Evolutionary conservation across 2,329 filamentous ascomycete genomes (phyloP).

Genomic region (Penicillium sclerotiorum): DNA sequence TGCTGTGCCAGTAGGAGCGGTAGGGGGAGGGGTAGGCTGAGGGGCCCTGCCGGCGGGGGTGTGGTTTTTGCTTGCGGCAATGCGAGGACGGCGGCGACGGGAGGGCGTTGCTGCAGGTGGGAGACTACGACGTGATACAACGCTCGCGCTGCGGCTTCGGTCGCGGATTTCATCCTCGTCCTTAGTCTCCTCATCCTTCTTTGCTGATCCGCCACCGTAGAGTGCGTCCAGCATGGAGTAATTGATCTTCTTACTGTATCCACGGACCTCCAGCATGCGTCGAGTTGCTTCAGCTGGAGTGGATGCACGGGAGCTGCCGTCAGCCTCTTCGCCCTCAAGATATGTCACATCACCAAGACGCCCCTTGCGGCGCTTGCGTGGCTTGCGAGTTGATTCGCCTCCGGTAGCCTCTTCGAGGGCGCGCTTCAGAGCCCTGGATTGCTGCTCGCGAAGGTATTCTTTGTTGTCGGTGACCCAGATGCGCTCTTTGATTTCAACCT

Average conservation of each 20-base stretch:
- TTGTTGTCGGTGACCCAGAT: conserved; percentile 96
- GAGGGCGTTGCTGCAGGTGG: conserved; percentile 9
- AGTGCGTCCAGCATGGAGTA: conserved; percentile 53
- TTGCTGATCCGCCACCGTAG: conserved; percentile 41
- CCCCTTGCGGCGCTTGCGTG: conserved; percentile 53
- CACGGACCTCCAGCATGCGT: conserved; percentile 67
- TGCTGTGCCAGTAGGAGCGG: background rate
- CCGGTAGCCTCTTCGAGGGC: conserved; percentile 62
- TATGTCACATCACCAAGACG: conserved; percentile 52
- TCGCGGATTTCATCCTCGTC: background rate
- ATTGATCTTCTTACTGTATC: conserved; percentile 75
- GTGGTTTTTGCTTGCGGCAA: conserved; percentile 11
- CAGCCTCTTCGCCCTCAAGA: conserved; percentile 50
- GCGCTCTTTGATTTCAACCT: conserved; percentile 80
- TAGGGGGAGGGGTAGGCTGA: conserved; percentile 18
- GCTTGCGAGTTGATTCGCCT: conserved; percentile 42
- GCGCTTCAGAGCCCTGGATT: conserved; percentile 77
- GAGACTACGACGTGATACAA: conserved; percentile 9
- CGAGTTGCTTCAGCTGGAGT: conserved; percentile 70
- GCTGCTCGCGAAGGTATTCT: conserved; percentile 84
- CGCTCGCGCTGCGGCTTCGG: conserved; percentile 2
- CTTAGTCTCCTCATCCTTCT: conserved; percentile 29
- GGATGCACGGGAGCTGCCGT: conserved; percentile 66
- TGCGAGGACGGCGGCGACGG: conserved; percentile 5
- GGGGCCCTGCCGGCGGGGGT: conserved; percentile 4